Conservation (phyloP, 2,329 filamentous ascomycete species). For the Verticillium klebahnii region DNA sequence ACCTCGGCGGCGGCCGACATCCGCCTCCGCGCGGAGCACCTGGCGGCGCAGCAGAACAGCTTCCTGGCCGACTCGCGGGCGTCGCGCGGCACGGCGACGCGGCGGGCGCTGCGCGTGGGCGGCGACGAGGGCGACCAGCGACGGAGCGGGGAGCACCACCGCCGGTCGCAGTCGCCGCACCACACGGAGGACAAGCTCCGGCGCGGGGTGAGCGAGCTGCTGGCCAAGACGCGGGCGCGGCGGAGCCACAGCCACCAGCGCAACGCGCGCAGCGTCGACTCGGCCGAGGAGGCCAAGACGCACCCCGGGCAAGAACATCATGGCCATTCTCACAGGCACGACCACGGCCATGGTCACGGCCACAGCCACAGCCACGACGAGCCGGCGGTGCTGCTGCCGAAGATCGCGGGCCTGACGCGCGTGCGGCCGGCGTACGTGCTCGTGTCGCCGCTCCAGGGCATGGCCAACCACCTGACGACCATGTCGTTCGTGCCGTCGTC, state of each 20-base stretch:
- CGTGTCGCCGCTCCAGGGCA: slow-evolving; percentile 61
- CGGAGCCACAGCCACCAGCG: slow-evolving; percentile 1
- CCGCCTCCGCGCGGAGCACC: slow-evolving; percentile 60
- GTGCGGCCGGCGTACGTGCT: slow-evolving; percentile 54
- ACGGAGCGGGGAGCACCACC: slow-evolving; percentile 29
- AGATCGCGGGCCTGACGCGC: slow-evolving; percentile 26
- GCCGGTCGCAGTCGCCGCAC: slow-evolving; percentile 33
- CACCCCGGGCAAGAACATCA: background rate
- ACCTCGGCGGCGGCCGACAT: slow-evolving; percentile 65
- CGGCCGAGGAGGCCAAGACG: background rate
- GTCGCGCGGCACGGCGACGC: slow-evolving; percentile 21
- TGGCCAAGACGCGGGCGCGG: slow-evolving; percentile 33
- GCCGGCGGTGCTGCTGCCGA: slow-evolving; percentile 22
- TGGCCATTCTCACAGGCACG: background rate
- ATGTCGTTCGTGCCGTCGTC: slow-evolving; percentile 45
- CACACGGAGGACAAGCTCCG: slow-evolving; percentile 44
- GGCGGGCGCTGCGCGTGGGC: slow-evolving; percentile 37
- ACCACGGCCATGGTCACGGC: background rate
- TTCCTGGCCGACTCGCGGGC: slow-evolving; percentile 33
- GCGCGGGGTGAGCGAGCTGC: slow-evolving; percentile 41
- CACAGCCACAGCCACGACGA: background rate
- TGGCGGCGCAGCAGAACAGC: slow-evolving; percentile 59
- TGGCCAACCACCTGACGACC: slow-evolving; percentile 58
- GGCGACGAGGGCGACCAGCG: slow-evolving; percentile 40
- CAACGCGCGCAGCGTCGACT: slow-evolving; percentile 4